Conservation (phyloP, 768 basidiomycete species). For the Naganishia onofrii region DNA sequence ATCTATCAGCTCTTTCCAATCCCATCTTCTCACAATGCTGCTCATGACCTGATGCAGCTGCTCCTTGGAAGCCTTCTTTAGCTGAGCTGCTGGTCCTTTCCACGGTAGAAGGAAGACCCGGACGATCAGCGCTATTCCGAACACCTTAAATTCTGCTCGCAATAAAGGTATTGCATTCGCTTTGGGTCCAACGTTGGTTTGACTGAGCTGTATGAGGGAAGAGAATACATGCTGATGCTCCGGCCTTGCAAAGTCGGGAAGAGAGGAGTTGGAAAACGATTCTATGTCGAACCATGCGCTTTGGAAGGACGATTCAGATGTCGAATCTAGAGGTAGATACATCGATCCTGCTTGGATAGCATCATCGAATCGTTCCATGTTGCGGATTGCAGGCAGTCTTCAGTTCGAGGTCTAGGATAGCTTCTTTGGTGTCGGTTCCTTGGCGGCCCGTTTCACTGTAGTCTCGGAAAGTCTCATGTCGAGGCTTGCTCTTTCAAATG, state of each 20-base stretch:
- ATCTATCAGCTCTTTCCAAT: background rate
- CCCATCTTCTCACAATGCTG: background rate
- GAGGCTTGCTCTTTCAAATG: no score
- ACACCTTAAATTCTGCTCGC: background rate
- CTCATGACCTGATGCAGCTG: background rate
- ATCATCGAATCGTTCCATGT: background rate
- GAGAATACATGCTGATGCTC: background rate
- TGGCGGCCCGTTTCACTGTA: background rate
- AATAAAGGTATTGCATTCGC: background rate
- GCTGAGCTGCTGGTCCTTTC: background rate
- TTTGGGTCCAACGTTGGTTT: background rate
- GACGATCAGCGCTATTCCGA: background rate
- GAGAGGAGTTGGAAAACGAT: no score
- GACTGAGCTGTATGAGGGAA: background rate
- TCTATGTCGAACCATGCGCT: background rate
- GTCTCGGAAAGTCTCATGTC: background rate
- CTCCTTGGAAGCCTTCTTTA: background rate
- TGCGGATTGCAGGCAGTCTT: background rate
- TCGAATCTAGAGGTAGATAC: background rate
- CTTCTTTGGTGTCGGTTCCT: background rate
- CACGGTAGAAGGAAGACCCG: constrained; percentile 5
- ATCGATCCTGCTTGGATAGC: constrained; percentile 10
- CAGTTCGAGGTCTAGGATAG: no score
- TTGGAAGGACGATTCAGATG: no score
- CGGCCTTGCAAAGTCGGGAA: background rate